Evolutionary conservation across 192 early-diverging fungal species (phyloP), one percentile per base, ranked within the genome.

Genomic region (Dissophora globulifera): DNA sequence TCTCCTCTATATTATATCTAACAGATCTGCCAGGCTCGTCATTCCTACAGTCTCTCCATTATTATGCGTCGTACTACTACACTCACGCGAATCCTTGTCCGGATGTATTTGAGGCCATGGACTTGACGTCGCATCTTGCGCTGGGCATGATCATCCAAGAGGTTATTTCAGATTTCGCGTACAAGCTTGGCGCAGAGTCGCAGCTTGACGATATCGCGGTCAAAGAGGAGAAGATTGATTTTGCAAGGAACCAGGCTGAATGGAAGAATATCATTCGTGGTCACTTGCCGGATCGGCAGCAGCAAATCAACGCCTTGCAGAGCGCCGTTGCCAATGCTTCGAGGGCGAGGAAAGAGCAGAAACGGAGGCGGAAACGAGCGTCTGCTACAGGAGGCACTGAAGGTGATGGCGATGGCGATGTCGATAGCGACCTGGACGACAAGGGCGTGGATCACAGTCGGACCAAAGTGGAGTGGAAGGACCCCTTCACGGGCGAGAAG

Each of bases 61-160:
- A 61, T 33, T 76, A 76, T n/a, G 47, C 72, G 1, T 76, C 72
- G 16, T 76, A 67, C 40, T 76, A 56, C 33, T 76, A 67, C 22
- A 67, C 72, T 7, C 56, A 76, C 50, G 43, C 25, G 5, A 25
- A 50, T 16, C 72, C 72, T 0, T 55, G 58, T 27, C 72, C 72
- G 1, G 62, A 66, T 47, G 40, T 67, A 7, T 76, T 76, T 35
- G 63, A 76, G 30, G 48, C 63, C 2, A 61, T 76, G 72, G 72
- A 76, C 58, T 43, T 76, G 6, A 61, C 72, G 0, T 50, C 72
- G 3, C 72, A 76, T 17, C 56, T 76, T 16, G 72, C 72, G 4
- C 64, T 76, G 1, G 63, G 63, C 3, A 76, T 76, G 72, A 67
- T 76, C 19, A 42, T 76, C 8, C 72, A 76, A 38, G 72, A 76